These are phyloP conservation scores for Tetrahymena elliotti DNA, from an alignment of 73 alveolate genomes.

Conservation along the genomic window DNA sequence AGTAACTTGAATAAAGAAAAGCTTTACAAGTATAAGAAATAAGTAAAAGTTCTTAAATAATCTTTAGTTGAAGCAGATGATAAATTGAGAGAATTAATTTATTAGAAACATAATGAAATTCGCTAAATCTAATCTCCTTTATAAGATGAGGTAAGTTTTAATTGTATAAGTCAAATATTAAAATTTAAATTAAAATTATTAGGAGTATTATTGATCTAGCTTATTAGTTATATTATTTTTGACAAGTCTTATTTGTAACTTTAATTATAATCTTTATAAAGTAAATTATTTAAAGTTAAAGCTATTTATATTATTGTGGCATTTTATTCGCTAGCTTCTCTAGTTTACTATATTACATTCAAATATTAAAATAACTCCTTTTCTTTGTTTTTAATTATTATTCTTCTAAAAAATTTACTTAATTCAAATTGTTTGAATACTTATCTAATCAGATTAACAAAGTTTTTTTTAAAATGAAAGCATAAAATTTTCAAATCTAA, in stretches of 20 bases:
- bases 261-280: too few species aligned
- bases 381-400: too few species aligned
- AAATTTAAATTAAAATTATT: too few species aligned
- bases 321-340: background rate
- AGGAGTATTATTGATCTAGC: background rate
- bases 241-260: background rate
- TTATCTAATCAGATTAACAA: too few species aligned
- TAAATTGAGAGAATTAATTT: background rate
- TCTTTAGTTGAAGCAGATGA: background rate
- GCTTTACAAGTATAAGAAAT: background rate
- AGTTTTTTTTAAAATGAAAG: too few species aligned
- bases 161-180: background rate
- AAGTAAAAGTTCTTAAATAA: background rate
- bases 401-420: too few species aligned
- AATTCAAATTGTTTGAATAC: too few species aligned
- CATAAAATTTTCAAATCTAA: too few species aligned
- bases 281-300: background rate
- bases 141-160: background rate
- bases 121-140: background rate
- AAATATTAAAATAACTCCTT: too few species aligned
- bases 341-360: too few species aligned
- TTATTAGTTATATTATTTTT: too few species aligned
- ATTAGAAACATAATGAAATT: background rate
- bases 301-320: background rate
- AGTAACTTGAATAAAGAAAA: background rate